Evolutionary conservation across 2,329 filamentous ascomycete species (phyloP).

Genomic region (Neocatenulostroma microsporum): DNA sequence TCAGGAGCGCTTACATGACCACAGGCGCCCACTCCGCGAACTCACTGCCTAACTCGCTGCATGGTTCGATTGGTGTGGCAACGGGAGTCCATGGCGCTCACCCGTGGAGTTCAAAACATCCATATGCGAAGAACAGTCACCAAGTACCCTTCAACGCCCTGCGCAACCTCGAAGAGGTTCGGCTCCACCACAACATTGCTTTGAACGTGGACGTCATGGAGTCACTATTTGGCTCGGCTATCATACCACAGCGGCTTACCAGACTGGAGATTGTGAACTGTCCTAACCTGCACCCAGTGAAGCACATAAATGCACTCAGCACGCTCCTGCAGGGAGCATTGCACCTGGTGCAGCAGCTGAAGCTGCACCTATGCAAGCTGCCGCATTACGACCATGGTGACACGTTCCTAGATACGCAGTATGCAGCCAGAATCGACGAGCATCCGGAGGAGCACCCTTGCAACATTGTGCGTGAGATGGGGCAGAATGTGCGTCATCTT

Average conservation of each 20-base stretch:
- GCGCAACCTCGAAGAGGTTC: conserved; percentile 13
- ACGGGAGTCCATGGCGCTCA: not conserved
- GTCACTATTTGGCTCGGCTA: conserved; percentile 12
- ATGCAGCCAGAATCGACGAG: conserved; percentile 9
- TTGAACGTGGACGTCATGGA: conserved; percentile 7
- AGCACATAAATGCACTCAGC: conserved; percentile 7
- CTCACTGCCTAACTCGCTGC: conserved; percentile 1
- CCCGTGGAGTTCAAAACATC: no score
- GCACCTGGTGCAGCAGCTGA: conserved; percentile 13
- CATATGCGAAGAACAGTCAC: not conserved
- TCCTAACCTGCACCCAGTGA: conserved; percentile 8
- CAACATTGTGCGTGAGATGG: conserved; percentile 15
- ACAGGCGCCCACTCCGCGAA: conserved; percentile 1
- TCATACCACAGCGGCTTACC: conserved; percentile 14
- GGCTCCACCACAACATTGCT: conserved; percentile 6
- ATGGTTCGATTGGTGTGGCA: not conserved
- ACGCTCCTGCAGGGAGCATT: conserved; percentile 13
- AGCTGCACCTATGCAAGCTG: conserved; percentile 12
- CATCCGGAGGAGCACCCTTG: conserved; percentile 17
- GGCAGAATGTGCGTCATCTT: conserved; percentile 12
- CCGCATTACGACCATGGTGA: not conserved
- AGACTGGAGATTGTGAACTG: conserved; percentile 17
- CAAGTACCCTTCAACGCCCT: conserved; percentile 11
- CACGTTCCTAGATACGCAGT: not conserved
- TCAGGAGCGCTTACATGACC: conserved; percentile 9